These are phyloP conservation scores for Monosporozyma unispora DNA, from an alignment of 805 yeast species.

Conservation along the genomic window DNA sequence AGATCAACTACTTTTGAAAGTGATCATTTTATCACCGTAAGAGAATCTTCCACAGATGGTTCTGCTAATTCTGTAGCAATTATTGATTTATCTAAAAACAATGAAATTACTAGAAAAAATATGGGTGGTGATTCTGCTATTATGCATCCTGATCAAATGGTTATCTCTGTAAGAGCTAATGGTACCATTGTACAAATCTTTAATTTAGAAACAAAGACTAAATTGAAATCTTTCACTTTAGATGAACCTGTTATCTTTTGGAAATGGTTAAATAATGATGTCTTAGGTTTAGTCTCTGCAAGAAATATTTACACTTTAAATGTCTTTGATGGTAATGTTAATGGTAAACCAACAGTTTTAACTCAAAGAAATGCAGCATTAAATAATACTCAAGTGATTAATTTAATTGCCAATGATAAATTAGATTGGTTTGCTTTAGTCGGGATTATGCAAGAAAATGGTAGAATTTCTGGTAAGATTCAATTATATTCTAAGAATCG, in stretches of 20 bases:
- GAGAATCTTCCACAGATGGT: constrained; percentile 46
- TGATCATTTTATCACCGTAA: constrained; percentile 77
- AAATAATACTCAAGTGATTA: constrained; percentile 79
- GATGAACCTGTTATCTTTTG: constrained; percentile 87
- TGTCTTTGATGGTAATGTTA: constrained; percentile 69
- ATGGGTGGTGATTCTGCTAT: constrained; percentile 98
- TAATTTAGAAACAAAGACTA: constrained; percentile 77
- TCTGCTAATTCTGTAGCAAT: constrained; percentile 85
- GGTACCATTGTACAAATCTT: constrained; percentile 94
- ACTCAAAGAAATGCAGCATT: constrained; percentile 78
- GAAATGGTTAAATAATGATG: constrained; percentile 77
- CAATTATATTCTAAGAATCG: constrained; percentile 85
- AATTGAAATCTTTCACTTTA: constrained; percentile 79
- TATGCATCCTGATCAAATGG: constrained; percentile 84
- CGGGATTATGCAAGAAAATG: constrained; percentile 90
- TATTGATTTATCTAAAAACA: constrained; percentile 71
- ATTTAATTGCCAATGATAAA: constrained; percentile 70
- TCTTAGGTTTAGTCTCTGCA: constrained; percentile 79
- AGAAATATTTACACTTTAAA: constrained; percentile 71
- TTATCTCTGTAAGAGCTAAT: constrained; percentile 89
- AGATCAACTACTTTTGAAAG: constrained; percentile 91
- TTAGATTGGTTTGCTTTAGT: constrained; percentile 90
- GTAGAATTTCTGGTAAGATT: constrained; percentile 91
- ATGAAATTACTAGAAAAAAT: constrained; percentile 75
- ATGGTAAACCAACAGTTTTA: constrained; percentile 68